Base-by-base conservation (phyloP, 2,329 filamentous ascomycete genomes). In the Amphichorda felina region DNA sequence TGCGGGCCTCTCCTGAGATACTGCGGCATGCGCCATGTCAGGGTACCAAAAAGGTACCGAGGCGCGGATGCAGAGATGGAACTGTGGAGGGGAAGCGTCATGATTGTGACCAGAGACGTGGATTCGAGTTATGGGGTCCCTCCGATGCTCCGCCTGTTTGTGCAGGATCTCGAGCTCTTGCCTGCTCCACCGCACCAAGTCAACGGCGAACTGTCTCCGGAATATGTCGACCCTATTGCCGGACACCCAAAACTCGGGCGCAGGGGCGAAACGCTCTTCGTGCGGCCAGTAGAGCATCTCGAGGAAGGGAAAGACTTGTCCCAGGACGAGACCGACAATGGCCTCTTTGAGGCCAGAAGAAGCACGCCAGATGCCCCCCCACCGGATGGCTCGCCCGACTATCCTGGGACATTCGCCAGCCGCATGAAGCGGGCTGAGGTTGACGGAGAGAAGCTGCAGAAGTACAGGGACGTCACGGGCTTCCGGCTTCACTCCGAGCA, bases 1-100 rank as follows among this genome's bases (percentile, higher is more conserved):
- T 94, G 89, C 50, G 91, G 91, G 0, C 91, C 91, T 5, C 63
- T 98, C 16, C 63, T 98, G 42, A 78, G 91, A 40, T 98, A 94
- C 54, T 89, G 82, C 37, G 91, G 93, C 15, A 75, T 94, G 29
- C 75, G 80, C 28, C 68, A 67, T 27, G 75, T 94, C 57, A 63
- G 66, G 48, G 50, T 60, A 33, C 49, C 61, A 1, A 50, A 42
- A 6, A 46, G 51, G 35, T 33, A 49, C 6, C 49, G 43, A 16
- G 39, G 44, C 10, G 44, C 37, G 43, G 44, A 49, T 2, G 38
- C 50, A 10, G 78, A 85, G 30, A 72, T 76, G 35, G 85, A 94
- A 47, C 77, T 89, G 15, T 98, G 91, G 91, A 76, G 88, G 54
- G 91, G 91, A 5, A 93, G 78, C 40, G 71, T 96, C 38, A 87